These are phyloP conservation scores for Isabelozyma pseudorhagii DNA, from an alignment of 805 yeast species.

Conservation along the genomic window DNA sequence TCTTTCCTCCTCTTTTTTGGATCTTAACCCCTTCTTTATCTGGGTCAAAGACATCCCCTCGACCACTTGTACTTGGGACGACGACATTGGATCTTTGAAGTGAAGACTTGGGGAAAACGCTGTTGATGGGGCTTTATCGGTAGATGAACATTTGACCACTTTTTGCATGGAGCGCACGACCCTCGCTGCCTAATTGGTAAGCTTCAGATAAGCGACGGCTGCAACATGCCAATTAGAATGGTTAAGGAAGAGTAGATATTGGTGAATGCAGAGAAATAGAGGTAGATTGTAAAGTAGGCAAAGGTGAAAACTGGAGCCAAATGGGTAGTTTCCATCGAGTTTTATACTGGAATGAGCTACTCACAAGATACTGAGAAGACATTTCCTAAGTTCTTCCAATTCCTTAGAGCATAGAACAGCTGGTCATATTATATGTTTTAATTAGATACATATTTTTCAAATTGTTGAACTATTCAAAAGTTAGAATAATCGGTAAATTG, in stretches of 20 bases:
- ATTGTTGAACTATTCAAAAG: no score
- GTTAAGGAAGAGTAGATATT: not conserved
- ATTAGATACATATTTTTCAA: no score
- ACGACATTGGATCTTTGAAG: conserved; percentile 14
- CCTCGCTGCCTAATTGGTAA: not conserved
- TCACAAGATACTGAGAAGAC: no score
- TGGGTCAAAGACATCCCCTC: conserved; percentile 52
- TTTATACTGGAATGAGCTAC: no score
- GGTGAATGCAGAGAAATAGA: no score
- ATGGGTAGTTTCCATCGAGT: no score
- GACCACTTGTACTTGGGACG: conserved; percentile 29
- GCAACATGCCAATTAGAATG: not conserved
- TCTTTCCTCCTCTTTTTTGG: conserved; percentile 41
- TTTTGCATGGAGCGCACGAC: not conserved
- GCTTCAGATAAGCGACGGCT: not conserved
- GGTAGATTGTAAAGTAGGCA: no score
- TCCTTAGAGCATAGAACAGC: no score
- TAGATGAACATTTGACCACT: not conserved
- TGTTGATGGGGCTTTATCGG: not conserved
- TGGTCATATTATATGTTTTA: no score
- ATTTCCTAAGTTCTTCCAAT: no score
- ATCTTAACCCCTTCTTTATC: conserved; percentile 50
- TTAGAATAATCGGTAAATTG: no score
- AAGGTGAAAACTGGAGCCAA: no score
- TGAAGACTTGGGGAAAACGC: not conserved